Conservation (phyloP, 176 grass and related monocot species). For the Miscanthus lutarioriparius region DNA sequence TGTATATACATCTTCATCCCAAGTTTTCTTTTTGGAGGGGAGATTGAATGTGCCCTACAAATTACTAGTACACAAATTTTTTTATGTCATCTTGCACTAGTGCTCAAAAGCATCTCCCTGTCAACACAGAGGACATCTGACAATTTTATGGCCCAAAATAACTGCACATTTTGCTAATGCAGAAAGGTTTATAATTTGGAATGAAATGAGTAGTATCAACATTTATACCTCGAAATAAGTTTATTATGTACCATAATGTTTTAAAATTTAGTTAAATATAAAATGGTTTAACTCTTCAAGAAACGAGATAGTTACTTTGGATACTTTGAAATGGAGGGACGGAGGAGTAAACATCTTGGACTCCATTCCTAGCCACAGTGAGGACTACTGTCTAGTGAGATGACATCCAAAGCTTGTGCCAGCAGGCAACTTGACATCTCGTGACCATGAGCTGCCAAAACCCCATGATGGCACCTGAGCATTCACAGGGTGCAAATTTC, state of each 20-base stretch:
- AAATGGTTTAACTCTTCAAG: too few species aligned
- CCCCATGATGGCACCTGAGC: background rate
- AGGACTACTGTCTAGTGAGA: too few species aligned
- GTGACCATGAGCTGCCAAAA: conserved; percentile 24
- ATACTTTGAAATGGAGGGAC: too few species aligned
- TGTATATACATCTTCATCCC: conserved; percentile 16
- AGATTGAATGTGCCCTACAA: background rate
- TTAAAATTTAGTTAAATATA: too few species aligned
- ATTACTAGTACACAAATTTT: background rate
- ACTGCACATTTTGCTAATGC: background rate
- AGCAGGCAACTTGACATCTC: background rate
- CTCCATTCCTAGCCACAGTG: too few species aligned
- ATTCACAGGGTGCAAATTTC: background rate
- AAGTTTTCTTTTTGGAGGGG: background rate
- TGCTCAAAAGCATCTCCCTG: background rate
- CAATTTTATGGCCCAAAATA: background rate
- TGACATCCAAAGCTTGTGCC: background rate
- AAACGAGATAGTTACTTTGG: too few species aligned
- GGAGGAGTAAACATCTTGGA: too few species aligned
- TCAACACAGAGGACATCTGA: background rate
- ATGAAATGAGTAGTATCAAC: background rate
- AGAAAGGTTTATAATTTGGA: background rate
- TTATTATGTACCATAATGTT: too few species aligned
- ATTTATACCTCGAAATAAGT: background rate
- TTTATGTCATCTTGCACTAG: background rate